A percentile compares a stretch with the other conserved stretches of the same genome.
Conservation (phyloP, 2,329 filamentous ascomycete species). For the Hypoxylon sp. region DNA sequence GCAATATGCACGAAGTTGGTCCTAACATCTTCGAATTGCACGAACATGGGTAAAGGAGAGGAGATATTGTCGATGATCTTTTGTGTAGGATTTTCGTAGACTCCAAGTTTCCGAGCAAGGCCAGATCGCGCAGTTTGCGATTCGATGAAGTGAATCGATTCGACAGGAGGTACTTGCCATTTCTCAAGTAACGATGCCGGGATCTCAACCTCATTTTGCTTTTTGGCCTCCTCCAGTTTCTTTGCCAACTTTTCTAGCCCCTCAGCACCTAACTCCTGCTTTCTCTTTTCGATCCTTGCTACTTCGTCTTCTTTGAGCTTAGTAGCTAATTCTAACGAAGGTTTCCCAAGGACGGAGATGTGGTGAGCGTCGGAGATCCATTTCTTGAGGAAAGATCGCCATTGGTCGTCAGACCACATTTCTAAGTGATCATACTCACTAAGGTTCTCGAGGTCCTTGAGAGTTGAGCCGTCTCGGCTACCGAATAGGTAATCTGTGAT, state of each 20-base stretch:
- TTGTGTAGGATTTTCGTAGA: slow-evolving; percentile 78
- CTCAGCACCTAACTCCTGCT: slow-evolving; percentile 83
- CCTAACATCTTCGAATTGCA: slow-evolving; percentile 96
- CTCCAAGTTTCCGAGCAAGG: slow-evolving; percentile 78
- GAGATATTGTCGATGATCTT: slow-evolving; percentile 79
- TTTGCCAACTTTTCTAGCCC: slow-evolving; percentile 82
- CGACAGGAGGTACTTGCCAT: slow-evolving; percentile 86
- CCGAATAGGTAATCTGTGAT: slow-evolving; percentile 96
- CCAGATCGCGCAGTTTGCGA: slow-evolving; percentile 89
- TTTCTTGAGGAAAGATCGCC: slow-evolving; percentile 84
- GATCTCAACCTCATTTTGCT: slow-evolving; percentile 89
- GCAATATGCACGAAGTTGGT: slow-evolving; percentile 93
- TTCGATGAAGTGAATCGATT: slow-evolving; percentile 95
- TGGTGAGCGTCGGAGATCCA: slow-evolving; percentile 91
- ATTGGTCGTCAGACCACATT: slow-evolving; percentile 85
- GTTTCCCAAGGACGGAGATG: slow-evolving; percentile 88
- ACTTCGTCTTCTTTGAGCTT: slow-evolving; percentile 88
- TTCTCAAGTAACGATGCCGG: slow-evolving; percentile 84
- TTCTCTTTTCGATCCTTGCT: slow-evolving; percentile 82
- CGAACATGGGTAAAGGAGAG: slow-evolving; percentile 79
- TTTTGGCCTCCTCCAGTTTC: slow-evolving; percentile 85
- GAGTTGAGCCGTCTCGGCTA: slow-evolving; percentile 83
- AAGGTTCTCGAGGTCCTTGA: slow-evolving; percentile 71
- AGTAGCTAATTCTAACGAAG: slow-evolving; percentile 83
- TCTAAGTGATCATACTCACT: slow-evolving; percentile 78